These are phyloP conservation scores for Albizia julibrissin DNA, from an alignment of 306 rosid genomes.

Conservation along the genomic window DNA sequence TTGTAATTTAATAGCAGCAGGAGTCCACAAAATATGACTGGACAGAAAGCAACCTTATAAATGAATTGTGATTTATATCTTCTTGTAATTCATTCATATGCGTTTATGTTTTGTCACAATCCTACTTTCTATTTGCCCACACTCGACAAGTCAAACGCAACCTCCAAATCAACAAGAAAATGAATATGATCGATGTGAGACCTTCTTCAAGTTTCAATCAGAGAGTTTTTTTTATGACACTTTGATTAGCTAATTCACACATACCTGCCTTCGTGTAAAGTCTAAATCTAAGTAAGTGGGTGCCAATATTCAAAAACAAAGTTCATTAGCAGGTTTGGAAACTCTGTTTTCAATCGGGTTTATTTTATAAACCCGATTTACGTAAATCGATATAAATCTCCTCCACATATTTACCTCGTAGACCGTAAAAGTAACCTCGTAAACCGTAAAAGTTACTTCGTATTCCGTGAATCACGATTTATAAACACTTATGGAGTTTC, in stretches of 20 bases:
- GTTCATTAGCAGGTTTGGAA: too few relatives aligned
- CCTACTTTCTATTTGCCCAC: constrained; percentile 15
- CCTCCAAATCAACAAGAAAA: neutral
- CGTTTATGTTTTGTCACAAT: neutral
- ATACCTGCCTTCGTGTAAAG: neutral
- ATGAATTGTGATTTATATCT: neutral
- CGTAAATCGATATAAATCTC: too few relatives aligned
- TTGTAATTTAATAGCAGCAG: neutral
- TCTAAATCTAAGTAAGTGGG: neutral
- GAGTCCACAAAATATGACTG: constrained; percentile 26
- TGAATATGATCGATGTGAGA: neutral
- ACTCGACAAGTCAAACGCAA: constrained; percentile 12
- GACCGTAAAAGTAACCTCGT: too few relatives aligned
- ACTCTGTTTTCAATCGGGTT: too few relatives aligned
- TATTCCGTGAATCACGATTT: too few relatives aligned
- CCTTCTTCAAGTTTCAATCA: neutral
- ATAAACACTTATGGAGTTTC: too few relatives aligned
- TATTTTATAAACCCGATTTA: too few relatives aligned
- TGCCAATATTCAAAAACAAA: neutral
- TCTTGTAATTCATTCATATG: neutral
- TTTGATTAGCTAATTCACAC: too few relatives aligned
- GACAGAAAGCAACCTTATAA: neutral
- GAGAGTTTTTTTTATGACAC: neutral
- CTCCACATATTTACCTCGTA: too few relatives aligned
- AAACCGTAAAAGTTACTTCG: too few relatives aligned